Evolutionary conservation across 495 filamentous ascomycete species (phyloP).

Genomic region (Pseudoneurospora amorphoporcata): DNA sequence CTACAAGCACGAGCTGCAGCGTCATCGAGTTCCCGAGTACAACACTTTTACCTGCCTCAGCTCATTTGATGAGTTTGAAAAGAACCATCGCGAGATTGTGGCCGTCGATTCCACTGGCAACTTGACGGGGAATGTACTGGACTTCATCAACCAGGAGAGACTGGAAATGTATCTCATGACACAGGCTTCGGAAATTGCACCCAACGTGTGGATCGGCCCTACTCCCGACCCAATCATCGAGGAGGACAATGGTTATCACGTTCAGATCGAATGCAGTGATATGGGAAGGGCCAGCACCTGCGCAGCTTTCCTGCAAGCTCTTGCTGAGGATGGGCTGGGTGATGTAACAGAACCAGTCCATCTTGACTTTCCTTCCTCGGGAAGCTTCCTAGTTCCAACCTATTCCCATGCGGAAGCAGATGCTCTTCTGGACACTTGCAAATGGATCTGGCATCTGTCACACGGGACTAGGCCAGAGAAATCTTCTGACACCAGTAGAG

Average conservation of each 20-base stretch:
- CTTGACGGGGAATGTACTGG: conserved; percentile 68
- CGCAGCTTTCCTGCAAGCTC: conserved; percentile 28
- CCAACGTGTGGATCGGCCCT: conserved; percentile 84
- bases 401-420: conserved; percentile 73
- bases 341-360: background rate
- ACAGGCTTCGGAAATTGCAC: conserved; percentile 71
- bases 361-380: conserved; percentile 79
- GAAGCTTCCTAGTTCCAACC: conserved; percentile 72
- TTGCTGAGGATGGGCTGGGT: conserved; percentile 35
- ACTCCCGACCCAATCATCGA: conserved; percentile 57
- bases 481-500: background rate
- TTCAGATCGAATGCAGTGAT: conserved; percentile 82
- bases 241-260: conserved; percentile 45
- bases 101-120: conserved; percentile 63
- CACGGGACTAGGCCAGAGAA: conserved; percentile 39
- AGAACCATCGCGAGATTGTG: conserved; percentile 57
- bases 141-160: conserved; percentile 86
- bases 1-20: conserved; percentile 44
- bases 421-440: conserved; percentile 71
- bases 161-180: conserved; percentile 92
- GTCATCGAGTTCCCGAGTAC: conserved; percentile 51
- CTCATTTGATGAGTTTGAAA: conserved; percentile 65
- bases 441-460: conserved; percentile 77
- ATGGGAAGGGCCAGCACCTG: conserved; percentile 56
- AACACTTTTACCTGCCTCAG: conserved; percentile 71